Evolutionary conservation across 164 flowering plant species (phyloP), one percentile per base, ranked within the genome.

Genomic region (Vitis vinifera): DNA sequence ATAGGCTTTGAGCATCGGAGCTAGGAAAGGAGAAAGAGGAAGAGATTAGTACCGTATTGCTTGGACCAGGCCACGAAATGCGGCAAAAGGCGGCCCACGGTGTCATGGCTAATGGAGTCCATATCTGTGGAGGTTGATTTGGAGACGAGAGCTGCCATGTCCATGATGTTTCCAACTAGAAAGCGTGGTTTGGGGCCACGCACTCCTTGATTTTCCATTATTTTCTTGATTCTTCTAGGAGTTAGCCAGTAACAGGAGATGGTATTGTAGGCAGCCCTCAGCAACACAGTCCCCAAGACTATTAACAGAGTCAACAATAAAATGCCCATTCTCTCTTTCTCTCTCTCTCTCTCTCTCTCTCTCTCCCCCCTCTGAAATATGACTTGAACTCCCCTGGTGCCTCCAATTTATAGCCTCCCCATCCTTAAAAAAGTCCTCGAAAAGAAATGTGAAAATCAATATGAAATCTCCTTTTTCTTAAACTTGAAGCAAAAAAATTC

Each of bases 141-240:
- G 11, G 91, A 23, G 51, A 89, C 76, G 14, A 94, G 78, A 3
- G 91, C 62, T 7, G 93, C 79, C 80, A 92, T 82, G 52, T 94
- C 97, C 10, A 66, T 16, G 59, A 92, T 76, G 82, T 94, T 94
- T 10, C 99, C 99, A 14, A 85, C 77, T 1, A 94, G 82, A 66
- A 84, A 86, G 29, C 86, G 84, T 14, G 97, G 93, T 73, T 88
- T 84, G 2, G 99, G 99, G 72, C 99, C 99, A 86, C 78, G 72
- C 71, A 94, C 92, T n/a, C 98, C 98, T 92, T 94, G 99, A 76
- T 68, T 85, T 47, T 82, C 89, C 99, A 94, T 94, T n/a, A 78
- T 70, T 52, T 77, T 87, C 79, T 68, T 82, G 84, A 94, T 94
- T 72, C 96, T 89, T 80, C 84, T 84, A 1, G 99, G 99, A 15